Base-by-base conservation (phyloP, 208 protist species). In the Leishmania aethiopica region DNA sequence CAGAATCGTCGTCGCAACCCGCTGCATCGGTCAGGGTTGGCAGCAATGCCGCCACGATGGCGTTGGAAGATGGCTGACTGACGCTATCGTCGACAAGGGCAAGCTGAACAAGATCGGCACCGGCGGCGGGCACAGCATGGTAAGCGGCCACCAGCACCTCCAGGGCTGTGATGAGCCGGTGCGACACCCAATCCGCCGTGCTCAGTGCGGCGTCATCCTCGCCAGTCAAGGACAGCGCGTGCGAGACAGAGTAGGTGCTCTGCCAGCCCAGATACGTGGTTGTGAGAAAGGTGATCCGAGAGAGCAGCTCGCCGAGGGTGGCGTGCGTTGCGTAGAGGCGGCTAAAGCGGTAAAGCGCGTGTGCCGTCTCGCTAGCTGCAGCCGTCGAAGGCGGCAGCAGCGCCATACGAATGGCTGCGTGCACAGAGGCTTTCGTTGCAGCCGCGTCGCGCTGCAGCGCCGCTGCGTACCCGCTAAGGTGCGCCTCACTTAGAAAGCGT, bases 81-180 rank as follows among this genome's bases (percentile, higher is more conserved):
- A 7, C 32, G 47, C 45, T 42, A 49, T 79, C 69, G 55, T 84
- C 80, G 13, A 82, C 76, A 62, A 70, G 66, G 2, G 75, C 78
- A 28, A 89, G 59, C 37, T 72, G 75, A 81, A 80, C 84, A 42
- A 93, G 83, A 57, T 93, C 89, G 1, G 94, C 81, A 42, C 94
- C 94, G 37, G 92, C 86, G 17, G 88, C 90, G 25, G 79, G 83
- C 22, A 90, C 87, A 49, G 89, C 88, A 79, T 95, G 92, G 83
- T 95, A 92, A 19, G 92, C 92, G 19, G 94, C 92, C 2, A 86
- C 86, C 25, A 94, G 85, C 73, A 93, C 80, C 83, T 92, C 86
- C 45, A 97, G 75, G 57, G 81, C 82, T 17, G 59, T 70, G 19
- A 80, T 66, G 2, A 88, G 62, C 40, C 79, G 77, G 35, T 85